A percentile compares a stretch with the other conserved stretches of the same genome.
phyloP scores from a whole-genome alignment of 306 rosid genomes.

The Trifolium pratense region DNA sequence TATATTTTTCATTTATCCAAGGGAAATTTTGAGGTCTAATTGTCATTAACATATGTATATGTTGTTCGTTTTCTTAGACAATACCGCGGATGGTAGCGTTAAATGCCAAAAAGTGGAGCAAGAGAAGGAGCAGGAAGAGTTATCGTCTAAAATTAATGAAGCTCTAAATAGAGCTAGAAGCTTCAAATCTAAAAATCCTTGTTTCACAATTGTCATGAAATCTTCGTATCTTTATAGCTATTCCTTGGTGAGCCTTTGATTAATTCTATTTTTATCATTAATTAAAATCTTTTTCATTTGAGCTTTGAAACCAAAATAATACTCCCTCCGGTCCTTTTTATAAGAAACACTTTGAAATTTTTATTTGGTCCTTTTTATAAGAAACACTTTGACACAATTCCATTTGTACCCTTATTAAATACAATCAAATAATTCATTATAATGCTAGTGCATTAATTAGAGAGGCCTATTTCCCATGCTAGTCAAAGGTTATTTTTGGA shows the following conservation, averaged over 20 bases:
- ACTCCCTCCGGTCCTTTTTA: too few species aligned
- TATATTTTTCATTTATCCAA: too few species aligned
- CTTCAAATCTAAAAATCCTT: constrained; percentile 20
- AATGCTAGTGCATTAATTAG: too few species aligned
- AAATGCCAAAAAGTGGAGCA: background rate
- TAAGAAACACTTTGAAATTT: too few species aligned
- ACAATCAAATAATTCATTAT: too few species aligned
- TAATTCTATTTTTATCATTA: background rate
- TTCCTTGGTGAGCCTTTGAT: background rate
- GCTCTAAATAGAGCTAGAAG: background rate
- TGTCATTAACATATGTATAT: background rate
- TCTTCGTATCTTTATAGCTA: background rate
- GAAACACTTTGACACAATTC: too few species aligned
- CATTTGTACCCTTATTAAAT: too few species aligned
- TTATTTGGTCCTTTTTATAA: too few species aligned
- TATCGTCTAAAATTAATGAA: background rate
- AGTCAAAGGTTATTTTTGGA: too few species aligned
- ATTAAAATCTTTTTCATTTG: background rate
- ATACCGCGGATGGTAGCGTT: background rate
- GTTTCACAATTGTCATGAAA: background rate
- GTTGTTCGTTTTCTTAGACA: background rate
- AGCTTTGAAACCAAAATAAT: background rate
- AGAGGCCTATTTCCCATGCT: too few species aligned
- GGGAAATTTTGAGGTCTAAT: background rate
- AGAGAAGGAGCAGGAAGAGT: background rate